Evolutionary conservation across 164 flowering plant species (phyloP), one percentile per base, ranked within the genome.

Genomic region (Tinospora cordifolia): DNA sequence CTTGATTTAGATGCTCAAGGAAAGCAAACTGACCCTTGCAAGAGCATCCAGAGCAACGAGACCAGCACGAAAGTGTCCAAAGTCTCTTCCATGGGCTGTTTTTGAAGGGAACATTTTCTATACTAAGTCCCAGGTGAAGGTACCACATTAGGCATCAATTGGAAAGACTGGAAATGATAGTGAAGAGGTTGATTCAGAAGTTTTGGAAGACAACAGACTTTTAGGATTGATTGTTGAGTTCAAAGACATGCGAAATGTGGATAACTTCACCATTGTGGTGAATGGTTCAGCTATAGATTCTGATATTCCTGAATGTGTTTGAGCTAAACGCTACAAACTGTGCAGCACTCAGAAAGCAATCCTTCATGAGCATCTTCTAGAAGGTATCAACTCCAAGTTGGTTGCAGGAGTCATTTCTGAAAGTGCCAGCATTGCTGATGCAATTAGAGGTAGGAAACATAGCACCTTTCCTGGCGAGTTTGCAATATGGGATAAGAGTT

Each of bases 341-440:
- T 84, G 87, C 75, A 64, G 80, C 78, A 78, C 76, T 62, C 80
- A 76, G 68, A 79, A 78, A 14, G 68, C 75, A 3, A 72, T 76
- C 49, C 86, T 83, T 73, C 86, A 81, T 49, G 71, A 63, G 44
- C 69, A 76, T 54, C 65, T 83, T 51, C 73, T 77, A 1, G 67
- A 74, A 3, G 79, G 83, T 26, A 74, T 78, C 71, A 71, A 72
- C 60, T 70, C 57, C 51, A 81, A 77, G 72, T 63, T 80, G 65
- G 79, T 74, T 62, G 79, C 75, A 38, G 87, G 81, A 19, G 71
- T 82, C 27, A 84, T 82, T 51, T 77, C 74, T 15, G 81, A 84
- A 59, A 77, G 76, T 38, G 69, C 82, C 30, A 80, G 60, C 68
- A 80, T 80, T 54, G 77, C 81, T 3, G 82, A 82, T 71, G 84